phyloP scores from a whole-genome alignment of 2,329 filamentous ascomycete species.

The Pseudogymnoascus sp. region DNA sequence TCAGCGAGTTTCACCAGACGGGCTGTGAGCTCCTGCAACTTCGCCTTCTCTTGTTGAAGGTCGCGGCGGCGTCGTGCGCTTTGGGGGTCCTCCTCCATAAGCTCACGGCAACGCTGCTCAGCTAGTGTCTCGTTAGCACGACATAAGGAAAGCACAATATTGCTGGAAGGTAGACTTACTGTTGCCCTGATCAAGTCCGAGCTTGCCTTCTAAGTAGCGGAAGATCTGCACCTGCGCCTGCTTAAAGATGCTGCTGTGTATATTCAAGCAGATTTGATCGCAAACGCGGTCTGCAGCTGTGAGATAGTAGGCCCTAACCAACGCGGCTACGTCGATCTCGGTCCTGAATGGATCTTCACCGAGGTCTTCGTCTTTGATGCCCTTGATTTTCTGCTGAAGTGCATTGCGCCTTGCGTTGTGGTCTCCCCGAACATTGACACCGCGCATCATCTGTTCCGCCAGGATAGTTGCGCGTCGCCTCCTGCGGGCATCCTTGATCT shows the following conservation, averaged over 20 bases:
- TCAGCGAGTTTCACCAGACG: slow-evolving; percentile 10
- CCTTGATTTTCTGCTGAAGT: slow-evolving; percentile 5
- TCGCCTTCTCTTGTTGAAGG: slow-evolving; percentile 10
- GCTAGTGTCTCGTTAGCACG: slow-evolving; percentile 8
- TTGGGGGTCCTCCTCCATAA: slow-evolving; percentile 13
- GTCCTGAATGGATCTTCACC: slow-evolving; percentile 48
- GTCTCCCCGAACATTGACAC: neutral
- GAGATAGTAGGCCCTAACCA: slow-evolving; percentile 61
- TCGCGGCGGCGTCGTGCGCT: slow-evolving; percentile 5
- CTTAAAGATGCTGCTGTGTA: slow-evolving; percentile 13
- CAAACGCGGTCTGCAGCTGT: slow-evolving; percentile 57
- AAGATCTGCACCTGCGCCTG: slow-evolving; percentile 10
- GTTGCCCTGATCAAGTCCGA: slow-evolving; percentile 12
- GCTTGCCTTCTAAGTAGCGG: slow-evolving; percentile 11
- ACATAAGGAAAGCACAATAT: neutral
- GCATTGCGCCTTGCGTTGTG: neutral
- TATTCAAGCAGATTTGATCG: slow-evolving; percentile 34
- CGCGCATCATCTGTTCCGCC: slow-evolving; percentile 9
- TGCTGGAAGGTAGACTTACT: slow-evolving; percentile 12
- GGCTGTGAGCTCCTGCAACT: slow-evolving; percentile 7
- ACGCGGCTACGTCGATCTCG: slow-evolving; percentile 55
- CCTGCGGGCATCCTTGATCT: slow-evolving; percentile 42
- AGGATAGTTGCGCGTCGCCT: slow-evolving; percentile 41
- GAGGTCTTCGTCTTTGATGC: slow-evolving; percentile 31
- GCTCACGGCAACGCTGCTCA: slow-evolving; percentile 10